Conservation (phyloP, 1,284 basidiomycete genomes). For the Apiotrichum mycotoxinovorans region DNA sequence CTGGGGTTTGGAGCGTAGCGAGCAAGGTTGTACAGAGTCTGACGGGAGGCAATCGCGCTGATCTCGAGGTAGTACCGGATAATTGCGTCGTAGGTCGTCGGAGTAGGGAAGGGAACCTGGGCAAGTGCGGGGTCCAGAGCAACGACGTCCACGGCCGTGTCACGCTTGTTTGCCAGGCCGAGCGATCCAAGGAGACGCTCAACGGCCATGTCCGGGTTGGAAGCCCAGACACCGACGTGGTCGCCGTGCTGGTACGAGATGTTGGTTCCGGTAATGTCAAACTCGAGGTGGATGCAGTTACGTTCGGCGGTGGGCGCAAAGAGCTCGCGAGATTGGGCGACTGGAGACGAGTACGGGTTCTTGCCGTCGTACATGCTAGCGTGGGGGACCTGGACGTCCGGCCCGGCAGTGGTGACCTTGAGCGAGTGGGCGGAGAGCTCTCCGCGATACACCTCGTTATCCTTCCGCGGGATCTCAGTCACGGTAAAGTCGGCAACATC, state of each 20-base stretch:
- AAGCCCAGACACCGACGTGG: constrained; percentile 95
- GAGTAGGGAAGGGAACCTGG: constrained; percentile 98
- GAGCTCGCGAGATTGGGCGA: constrained; percentile 73
- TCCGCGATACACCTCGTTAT: constrained; percentile 88
- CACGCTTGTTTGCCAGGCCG: constrained; percentile 68
- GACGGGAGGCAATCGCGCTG: constrained; percentile 85
- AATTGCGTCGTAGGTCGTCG: constrained; percentile 89
- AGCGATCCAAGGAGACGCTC: constrained; percentile 80
- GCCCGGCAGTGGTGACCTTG: constrained; percentile 35
- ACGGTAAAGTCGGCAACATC: constrained; percentile 91
- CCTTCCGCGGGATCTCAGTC: constrained; percentile 68
- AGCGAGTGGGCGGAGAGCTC: constrained; percentile 86
- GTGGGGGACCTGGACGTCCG: constrained; percentile 55
- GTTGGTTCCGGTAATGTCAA: constrained; percentile 89
- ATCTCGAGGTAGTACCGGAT: constrained; percentile 97
- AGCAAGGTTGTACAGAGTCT: constrained; percentile 78
- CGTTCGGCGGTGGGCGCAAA: constrained; percentile 72
- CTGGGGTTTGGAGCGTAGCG: constrained; percentile 81
- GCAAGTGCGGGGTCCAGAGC: constrained; percentile 94
- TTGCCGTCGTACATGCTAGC: constrained; percentile 65
- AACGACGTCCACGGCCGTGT: constrained; percentile 82
- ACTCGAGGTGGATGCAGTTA: constrained; percentile 92
- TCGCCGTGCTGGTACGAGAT: constrained; percentile 97
- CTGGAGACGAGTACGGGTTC: constrained; percentile 89
- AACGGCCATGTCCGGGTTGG: constrained; percentile 87